Conservation (phyloP, 768 basidiomycete genomes). For the Tylopilus sp. region DNA sequence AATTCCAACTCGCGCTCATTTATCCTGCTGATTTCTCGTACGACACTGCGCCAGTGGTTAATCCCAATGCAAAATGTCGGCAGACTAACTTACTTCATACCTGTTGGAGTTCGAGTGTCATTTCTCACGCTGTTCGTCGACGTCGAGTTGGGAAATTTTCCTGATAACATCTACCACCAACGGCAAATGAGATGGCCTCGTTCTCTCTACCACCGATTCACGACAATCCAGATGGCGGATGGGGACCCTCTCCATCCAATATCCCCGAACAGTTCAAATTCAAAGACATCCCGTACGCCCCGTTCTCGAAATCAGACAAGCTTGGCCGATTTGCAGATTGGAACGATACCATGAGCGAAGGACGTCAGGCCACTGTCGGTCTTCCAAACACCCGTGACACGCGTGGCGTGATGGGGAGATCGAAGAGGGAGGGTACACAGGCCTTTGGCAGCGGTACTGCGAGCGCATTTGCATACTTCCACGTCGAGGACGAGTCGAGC, state of each 20-base stretch:
- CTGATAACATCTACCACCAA: slow-evolving; percentile 17
- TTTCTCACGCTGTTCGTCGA: slow-evolving; percentile 24
- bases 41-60: slow-evolving; percentile 54
- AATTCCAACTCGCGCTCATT: slow-evolving; percentile 88
- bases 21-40: slow-evolving; percentile 90
- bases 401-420: slow-evolving; percentile 52
- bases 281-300: slow-evolving; percentile 98
- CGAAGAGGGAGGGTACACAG: slow-evolving; percentile 73
- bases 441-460: slow-evolving; percentile 89
- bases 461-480: slow-evolving; percentile 94
- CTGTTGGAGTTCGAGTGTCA: slow-evolving; percentile 15
- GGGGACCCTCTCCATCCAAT: slow-evolving; percentile 84
- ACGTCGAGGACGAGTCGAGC: slow-evolving; percentile 95
- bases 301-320: slow-evolving; percentile 98
- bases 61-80: neutral
- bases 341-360: slow-evolving; percentile 75
- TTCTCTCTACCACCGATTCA: slow-evolving; percentile 85
- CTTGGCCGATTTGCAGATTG: slow-evolving; percentile 97
- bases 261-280: slow-evolving; percentile 93
- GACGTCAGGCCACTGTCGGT: slow-evolving; percentile 53
- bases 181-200: slow-evolving; percentile 52
- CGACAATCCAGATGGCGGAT: slow-evolving; percentile 91
- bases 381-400: slow-evolving; percentile 42
- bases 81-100: slow-evolving; percentile 65
- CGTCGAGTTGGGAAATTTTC: slow-evolving; percentile 14